A percentile compares a stretch with the other conserved stretches of the same genome.
Conservation (phyloP, 208 protist genomes). For the Acanthamoeba triangularis region DNA sequence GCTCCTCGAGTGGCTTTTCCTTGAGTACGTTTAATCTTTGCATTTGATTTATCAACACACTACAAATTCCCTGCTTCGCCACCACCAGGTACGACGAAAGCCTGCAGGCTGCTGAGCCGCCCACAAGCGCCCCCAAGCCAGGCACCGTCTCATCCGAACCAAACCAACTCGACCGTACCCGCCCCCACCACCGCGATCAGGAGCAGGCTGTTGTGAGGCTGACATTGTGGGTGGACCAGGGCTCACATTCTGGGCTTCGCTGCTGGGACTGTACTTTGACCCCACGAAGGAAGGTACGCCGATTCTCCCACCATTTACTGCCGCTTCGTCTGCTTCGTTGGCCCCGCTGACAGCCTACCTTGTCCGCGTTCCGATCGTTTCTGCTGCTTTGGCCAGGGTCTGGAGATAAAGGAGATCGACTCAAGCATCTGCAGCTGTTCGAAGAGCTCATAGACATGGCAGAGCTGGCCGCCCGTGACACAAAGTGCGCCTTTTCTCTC, state of each 20-base stretch:
- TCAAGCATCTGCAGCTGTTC: neutral
- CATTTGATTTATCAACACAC: neutral
- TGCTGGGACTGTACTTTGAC: slow-evolving; percentile 25
- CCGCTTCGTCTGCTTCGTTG: neutral
- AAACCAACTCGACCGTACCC: neutral
- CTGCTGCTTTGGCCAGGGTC: neutral
- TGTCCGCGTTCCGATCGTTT: neutral
- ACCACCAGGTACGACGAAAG: neutral
- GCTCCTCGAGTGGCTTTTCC: slow-evolving; percentile 47
- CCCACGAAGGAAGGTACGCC: slow-evolving; percentile 1
- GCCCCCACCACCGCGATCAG: neutral
- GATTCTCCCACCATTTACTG: neutral
- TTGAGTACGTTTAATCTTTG: neutral
- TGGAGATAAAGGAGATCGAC: neutral
- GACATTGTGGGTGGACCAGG: neutral
- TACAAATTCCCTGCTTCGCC: neutral
- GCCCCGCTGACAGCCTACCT: neutral
- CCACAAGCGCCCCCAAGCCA: neutral
- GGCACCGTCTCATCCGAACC: neutral
- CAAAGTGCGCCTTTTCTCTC: neutral
- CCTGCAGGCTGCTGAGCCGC: neutral
- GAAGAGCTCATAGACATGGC: slow-evolving; percentile 31
- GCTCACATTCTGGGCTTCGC: slow-evolving; percentile 19
- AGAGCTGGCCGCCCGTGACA: neutral
- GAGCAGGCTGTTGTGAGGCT: neutral